Evolutionary conservation across 352 stramenopile species (phyloP).

Genomic region (Globisporangium polare): DNA sequence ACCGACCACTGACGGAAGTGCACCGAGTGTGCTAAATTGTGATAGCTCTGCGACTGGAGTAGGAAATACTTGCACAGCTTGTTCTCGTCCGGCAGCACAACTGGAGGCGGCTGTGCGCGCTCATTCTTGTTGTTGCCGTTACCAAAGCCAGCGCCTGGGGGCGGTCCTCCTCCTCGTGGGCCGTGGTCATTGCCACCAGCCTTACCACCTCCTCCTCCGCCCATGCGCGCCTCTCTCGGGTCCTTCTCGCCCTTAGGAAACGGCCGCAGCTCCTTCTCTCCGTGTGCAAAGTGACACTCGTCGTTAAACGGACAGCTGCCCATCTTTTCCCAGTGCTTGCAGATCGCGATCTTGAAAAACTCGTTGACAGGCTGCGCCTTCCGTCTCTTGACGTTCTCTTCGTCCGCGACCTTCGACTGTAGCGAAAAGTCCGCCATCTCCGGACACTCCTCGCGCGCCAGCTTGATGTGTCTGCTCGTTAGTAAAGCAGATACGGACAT

Average conservation of each 20-base stretch:
- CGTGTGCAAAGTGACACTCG: constrained; percentile 97
- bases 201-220: background rate
- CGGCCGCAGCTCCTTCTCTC: constrained; percentile 88
- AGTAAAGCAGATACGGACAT: constrained; percentile 2
- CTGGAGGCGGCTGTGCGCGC: constrained; percentile 13
- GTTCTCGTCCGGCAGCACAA: constrained; percentile 60
- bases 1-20: constrained; percentile 71
- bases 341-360: constrained; percentile 97
- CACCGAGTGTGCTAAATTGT: constrained; percentile 80
- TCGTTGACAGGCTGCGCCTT: constrained; percentile 92
- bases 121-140: background rate
- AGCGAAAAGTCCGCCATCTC: constrained; percentile 94
- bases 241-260: constrained; percentile 80
- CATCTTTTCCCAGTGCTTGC: constrained; percentile 96
- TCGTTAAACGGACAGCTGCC: constrained; percentile 95
- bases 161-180: background rate
- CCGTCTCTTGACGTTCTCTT: constrained; percentile 86
- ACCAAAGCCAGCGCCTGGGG: constrained; percentile 2
- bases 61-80: constrained; percentile 84
- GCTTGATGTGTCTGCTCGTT: constrained; percentile 86
- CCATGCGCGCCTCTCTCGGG: constrained; percentile 25
- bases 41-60: constrained; percentile 72
- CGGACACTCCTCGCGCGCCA: constrained; percentile 91
- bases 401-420: constrained; percentile 86
- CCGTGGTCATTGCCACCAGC: constrained; percentile 13